A percentile compares a stretch with the other conserved stretches of the same genome.
These are phyloP conservation scores for Trypanosoma rangeli DNA, from an alignment of 208 protist species.

Conservation along the genomic window DNA sequence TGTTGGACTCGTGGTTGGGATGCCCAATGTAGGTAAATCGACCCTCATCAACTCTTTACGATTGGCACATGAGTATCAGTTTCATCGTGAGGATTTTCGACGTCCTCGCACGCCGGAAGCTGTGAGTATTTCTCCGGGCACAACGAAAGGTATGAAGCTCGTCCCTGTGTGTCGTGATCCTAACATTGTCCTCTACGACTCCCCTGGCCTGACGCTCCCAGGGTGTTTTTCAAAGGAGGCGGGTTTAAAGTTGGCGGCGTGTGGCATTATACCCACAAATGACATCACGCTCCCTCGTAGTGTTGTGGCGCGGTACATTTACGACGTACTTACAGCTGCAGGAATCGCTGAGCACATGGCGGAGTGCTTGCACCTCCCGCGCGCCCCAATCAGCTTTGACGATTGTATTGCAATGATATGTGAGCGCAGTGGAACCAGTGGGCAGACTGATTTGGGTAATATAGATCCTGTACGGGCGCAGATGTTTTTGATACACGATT, in stretches of 20 bases:
- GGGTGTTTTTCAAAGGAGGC: conserved; percentile 86
- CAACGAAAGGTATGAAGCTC: conserved; percentile 72
- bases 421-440: conserved; percentile 82
- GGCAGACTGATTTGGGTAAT: conserved; percentile 81
- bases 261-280: conserved; percentile 85
- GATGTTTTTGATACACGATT: conserved; percentile 85
- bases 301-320: conserved; percentile 81
- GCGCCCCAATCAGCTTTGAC: conserved; percentile 87
- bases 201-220: conserved; percentile 85
- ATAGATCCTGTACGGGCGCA: conserved; percentile 69
- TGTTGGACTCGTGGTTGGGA: conserved; percentile 89
- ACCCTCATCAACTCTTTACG: conserved; percentile 94
- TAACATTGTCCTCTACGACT: conserved; percentile 85
- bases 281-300: conserved; percentile 65
- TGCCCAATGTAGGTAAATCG: conserved; percentile 96
- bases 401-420: conserved; percentile 90
- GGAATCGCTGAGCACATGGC: conserved; percentile 77
- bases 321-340: conserved; percentile 69
- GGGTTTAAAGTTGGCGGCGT: conserved; percentile 83
- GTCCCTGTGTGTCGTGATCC: conserved; percentile 84
- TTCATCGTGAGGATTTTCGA: conserved; percentile 84
- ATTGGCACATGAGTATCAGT: conserved; percentile 89
- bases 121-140: conserved; percentile 81
- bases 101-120: conserved; percentile 74
- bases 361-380: conserved; percentile 80